phyloP scores from a whole-genome alignment of 2,329 filamentous ascomycete genomes.

The Penicillium frequentans region DNA sequence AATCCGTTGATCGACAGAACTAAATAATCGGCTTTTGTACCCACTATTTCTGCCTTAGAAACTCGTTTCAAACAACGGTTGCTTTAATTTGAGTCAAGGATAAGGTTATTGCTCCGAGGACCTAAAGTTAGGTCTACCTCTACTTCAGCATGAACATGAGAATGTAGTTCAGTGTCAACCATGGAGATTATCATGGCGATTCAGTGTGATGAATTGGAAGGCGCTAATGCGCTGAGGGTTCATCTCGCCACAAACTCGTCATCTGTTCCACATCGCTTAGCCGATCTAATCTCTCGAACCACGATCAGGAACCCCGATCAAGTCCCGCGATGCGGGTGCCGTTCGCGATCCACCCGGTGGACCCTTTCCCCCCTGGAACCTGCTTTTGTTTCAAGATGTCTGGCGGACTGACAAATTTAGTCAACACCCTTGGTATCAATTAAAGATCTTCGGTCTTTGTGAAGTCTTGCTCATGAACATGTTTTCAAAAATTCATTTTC shows the following conservation, averaged over 20 bases:
- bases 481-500: neutral
- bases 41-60: neutral
- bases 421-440: neutral
- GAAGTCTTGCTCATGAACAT: no score
- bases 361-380: neutral
- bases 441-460: neutral
- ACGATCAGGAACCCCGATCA: neutral
- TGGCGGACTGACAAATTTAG: neutral
- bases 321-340: neutral
- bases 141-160: neutral
- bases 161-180: neutral
- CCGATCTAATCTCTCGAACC: neutral
- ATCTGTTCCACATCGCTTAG: neutral
- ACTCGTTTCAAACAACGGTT: neutral
- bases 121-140: neutral
- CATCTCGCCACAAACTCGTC: neutral
- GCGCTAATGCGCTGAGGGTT: neutral
- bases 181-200: no score
- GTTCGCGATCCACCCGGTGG: neutral
- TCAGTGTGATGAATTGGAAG: no score
- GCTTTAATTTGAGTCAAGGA: neutral
- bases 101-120: neutral
- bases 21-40: neutral
- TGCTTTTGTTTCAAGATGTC: neutral
- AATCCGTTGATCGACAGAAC: neutral